These are phyloP conservation scores for Trichothecium roseum DNA, from an alignment of 2,329 filamentous ascomycete genomes.

Conservation along the genomic window DNA sequence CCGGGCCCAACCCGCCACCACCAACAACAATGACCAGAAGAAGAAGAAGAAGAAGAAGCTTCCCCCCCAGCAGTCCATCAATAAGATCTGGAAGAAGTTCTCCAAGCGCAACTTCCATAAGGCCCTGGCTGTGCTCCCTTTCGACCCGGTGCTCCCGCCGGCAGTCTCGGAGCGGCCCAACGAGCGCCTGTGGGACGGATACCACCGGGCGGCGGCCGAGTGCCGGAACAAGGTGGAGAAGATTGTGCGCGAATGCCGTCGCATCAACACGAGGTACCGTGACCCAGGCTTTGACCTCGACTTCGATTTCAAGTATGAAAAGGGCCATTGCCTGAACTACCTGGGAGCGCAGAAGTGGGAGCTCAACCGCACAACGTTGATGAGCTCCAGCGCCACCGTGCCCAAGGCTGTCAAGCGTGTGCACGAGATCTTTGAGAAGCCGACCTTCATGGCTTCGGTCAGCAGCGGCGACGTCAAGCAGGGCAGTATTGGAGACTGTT, in stretches of 20 bases:
- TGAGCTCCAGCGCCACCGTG: conserved; percentile 35
- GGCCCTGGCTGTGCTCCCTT: conserved; percentile 54
- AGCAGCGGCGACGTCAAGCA: conserved; percentile 69
- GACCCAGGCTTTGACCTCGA: conserved; percentile 53
- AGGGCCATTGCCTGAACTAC: conserved; percentile 43
- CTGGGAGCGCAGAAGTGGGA: conserved; percentile 42
- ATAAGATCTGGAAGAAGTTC: conserved; percentile 56
- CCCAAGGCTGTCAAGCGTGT: conserved; percentile 69
- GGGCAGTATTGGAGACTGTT: conserved; percentile 70
- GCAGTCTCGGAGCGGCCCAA: conserved; percentile 43
- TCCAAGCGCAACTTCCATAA: conserved; percentile 51
- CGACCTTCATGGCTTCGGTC: conserved; percentile 55
- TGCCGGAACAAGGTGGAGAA: conserved; percentile 52
- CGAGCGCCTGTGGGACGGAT: conserved; percentile 48
- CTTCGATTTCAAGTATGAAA: conserved; percentile 59
- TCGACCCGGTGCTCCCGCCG: conserved; percentile 45
- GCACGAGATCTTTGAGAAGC: conserved; percentile 65
- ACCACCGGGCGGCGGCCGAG: conserved; percentile 52
- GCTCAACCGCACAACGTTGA: conserved; percentile 30
- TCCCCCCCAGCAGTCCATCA: conserved; percentile 55
- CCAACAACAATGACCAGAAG: conserved; percentile 21
- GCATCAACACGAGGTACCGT: conserved; percentile 71
- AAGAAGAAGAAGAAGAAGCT: conserved; percentile 50
- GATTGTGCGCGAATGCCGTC: conserved; percentile 54
- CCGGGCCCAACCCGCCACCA: conserved; percentile 20